Evolutionary conservation across 78 protist species (phyloP).

Genomic region (Chrysochromulina parva): DNA sequence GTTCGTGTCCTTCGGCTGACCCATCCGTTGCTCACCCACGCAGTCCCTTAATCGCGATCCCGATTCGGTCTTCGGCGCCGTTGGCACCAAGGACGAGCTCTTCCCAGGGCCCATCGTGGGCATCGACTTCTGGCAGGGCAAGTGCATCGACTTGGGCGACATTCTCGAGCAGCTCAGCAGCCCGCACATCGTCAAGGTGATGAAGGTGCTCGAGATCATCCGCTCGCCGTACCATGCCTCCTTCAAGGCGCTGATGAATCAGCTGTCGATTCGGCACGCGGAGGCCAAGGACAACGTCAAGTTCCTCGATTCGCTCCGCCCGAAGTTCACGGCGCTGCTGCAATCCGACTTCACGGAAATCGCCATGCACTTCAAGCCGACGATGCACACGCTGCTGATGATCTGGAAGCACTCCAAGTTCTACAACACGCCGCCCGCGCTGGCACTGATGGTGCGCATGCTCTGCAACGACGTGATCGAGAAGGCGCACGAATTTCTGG

Average conservation of each 20-base stretch:
- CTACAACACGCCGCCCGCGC: background rate
- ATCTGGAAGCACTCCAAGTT: slow-evolving; percentile 23
- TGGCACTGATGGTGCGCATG: too few relatives aligned
- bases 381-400: slow-evolving; percentile 46
- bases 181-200: background rate
- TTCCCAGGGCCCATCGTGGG: slow-evolving; percentile 67
- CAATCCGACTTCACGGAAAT: background rate
- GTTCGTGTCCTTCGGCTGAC: too few relatives aligned
- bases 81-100: background rate
- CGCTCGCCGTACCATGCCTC: slow-evolving; percentile 18
- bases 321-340: too few relatives aligned
- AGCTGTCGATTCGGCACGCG: too few relatives aligned
- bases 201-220: slow-evolving; percentile 38
- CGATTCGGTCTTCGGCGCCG: background rate
- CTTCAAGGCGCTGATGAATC: too few relatives aligned
- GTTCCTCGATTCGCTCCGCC: too few relatives aligned
- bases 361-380: slow-evolving; percentile 25
- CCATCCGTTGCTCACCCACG: slow-evolving; percentile 44
- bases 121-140: slow-evolving; percentile 71
- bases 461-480: too few relatives aligned
- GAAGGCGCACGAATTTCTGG: background rate
- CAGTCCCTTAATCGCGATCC: slow-evolving; percentile 17
- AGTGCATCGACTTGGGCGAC: slow-evolving; percentile 44
- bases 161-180: slow-evolving; percentile 40
- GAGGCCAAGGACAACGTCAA: too few relatives aligned